These are phyloP conservation scores for Phytophthora quininea DNA, from an alignment of 352 stramenopile genomes.

Conservation along the genomic window DNA sequence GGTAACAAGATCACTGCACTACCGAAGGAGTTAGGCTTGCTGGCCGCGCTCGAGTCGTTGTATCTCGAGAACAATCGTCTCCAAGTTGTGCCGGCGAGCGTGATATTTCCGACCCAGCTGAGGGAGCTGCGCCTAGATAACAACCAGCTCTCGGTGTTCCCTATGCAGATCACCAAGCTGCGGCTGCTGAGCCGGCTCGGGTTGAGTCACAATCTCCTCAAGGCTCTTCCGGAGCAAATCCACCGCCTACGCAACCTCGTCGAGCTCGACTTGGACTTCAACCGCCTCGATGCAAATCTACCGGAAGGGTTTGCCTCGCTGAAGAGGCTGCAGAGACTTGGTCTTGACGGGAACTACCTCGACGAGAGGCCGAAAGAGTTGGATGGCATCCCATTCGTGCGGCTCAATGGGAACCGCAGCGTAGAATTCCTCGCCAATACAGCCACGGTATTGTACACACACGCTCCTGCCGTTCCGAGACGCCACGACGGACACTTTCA, in stretches of 20 bases:
- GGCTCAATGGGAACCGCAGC: conserved; percentile 55
- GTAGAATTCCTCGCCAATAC: conserved; percentile 10
- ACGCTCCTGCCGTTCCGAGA: conserved; percentile 25
- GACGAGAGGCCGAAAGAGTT: conserved; percentile 26
- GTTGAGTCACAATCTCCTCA: conserved; percentile 64
- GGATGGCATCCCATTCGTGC: conserved; percentile 47
- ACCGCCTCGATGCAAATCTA: conserved; percentile 47
- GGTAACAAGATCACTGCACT: conserved; percentile 62
- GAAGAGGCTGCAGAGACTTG: conserved; percentile 57
- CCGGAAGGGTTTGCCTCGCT: conserved; percentile 48
- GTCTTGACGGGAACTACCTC: conserved; percentile 67
- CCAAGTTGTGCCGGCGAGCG: conserved; percentile 36
- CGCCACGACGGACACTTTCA: conserved; percentile 67
- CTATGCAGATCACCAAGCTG: conserved; percentile 52
- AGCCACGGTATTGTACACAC: background rate
- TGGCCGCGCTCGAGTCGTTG: conserved; percentile 54
- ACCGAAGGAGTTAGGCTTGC: conserved; percentile 39
- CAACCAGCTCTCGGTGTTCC: conserved; percentile 60
- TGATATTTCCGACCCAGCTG: conserved; percentile 46
- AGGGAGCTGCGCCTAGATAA: conserved; percentile 59
- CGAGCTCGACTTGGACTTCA: conserved; percentile 73
- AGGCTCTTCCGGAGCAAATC: conserved; percentile 46
- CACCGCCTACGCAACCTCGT: conserved; percentile 63
- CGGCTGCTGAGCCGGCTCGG: conserved; percentile 61
- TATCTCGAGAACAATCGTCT: conserved; percentile 75